A percentile compares a stretch with the other conserved stretches of the same genome.
These are phyloP conservation scores for Vitis hybrid DNA, from an alignment of 177 flowering plant species.

Conservation along the genomic window DNA sequence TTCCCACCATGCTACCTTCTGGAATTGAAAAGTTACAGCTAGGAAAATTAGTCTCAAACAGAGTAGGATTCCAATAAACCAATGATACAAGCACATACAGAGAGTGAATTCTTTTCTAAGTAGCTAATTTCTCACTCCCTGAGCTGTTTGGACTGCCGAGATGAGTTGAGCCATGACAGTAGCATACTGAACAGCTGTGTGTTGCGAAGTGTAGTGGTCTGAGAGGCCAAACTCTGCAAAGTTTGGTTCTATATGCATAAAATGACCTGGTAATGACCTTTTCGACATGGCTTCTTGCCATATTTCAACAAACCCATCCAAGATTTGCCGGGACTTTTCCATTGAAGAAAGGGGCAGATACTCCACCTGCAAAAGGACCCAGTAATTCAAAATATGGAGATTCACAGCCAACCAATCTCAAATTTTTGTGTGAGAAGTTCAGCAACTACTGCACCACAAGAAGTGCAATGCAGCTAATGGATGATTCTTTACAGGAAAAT, in stretches of 20 bases:
- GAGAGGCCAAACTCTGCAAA: constrained; percentile 74
- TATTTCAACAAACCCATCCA: constrained; percentile 78
- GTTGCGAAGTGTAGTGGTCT: constrained; percentile 73
- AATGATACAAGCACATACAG: no score
- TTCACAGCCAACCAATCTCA: no score
- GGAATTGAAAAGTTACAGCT: no score
- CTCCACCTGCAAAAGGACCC: constrained; percentile 62
- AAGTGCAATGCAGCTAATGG: neutral
- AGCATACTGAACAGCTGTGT: constrained; percentile 88
- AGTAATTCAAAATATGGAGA: no score
- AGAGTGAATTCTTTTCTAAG: no score
- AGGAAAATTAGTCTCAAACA: no score
- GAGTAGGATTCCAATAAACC: no score
- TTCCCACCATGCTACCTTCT: no score
- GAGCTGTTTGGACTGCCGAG: constrained; percentile 51
- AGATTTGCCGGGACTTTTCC: constrained; percentile 63
- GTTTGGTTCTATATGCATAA: constrained; percentile 72
- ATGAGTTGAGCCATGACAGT: constrained; percentile 65
- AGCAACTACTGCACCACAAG: neutral
- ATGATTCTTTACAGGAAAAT: neutral
- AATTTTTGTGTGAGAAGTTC: no score
- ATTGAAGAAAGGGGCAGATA: constrained; percentile 88
- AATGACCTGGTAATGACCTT: constrained; percentile 85
- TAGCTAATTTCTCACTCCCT: constrained; percentile 48
- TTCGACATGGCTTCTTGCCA: constrained; percentile 78